A percentile compares a stretch with the other conserved stretches of the same genome.
These are phyloP conservation scores for Irpex sp. DNA, from an alignment of 1,284 basidiomycete species.

Conservation along the genomic window DNA sequence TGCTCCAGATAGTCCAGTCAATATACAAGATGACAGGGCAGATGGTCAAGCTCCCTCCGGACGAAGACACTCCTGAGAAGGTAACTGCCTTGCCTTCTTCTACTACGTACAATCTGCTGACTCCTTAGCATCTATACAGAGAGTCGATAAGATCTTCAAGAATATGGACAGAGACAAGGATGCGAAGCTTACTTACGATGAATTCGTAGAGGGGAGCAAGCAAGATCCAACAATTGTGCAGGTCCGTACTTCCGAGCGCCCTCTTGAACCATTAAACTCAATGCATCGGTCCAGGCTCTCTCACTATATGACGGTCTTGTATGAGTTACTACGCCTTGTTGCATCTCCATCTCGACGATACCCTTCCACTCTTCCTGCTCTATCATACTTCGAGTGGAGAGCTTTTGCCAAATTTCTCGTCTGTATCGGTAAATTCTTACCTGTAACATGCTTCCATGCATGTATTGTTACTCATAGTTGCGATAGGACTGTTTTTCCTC, in stretches of 20 bases:
- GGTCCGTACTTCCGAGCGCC: constrained; percentile 41
- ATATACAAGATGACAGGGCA: constrained; percentile 99
- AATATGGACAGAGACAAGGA: constrained; percentile 94
- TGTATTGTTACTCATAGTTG: neutral
- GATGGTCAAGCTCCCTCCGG: constrained; percentile 96
- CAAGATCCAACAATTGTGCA: constrained; percentile 98
- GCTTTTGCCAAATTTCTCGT: neutral
- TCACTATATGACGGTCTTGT: constrained; percentile 79
- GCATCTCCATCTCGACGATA: neutral
- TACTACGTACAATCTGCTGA: neutral
- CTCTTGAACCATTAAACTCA: neutral
- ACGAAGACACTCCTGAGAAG: constrained; percentile 99
- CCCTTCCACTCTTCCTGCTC: neutral
- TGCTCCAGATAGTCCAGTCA: constrained; percentile 93
- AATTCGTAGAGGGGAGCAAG: constrained; percentile 96
- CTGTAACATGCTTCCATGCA: neutral
- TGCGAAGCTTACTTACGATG: constrained; percentile 85
- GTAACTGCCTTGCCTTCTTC: constrained; percentile 33
- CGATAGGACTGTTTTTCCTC: neutral
- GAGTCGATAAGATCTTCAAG: constrained; percentile 94
- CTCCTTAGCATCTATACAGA: constrained; percentile 42
- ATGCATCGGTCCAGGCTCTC: constrained; percentile 46
- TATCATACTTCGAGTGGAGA: constrained; percentile 1
- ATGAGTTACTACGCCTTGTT: constrained; percentile 27
- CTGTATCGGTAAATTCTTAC: neutral